These are phyloP conservation scores for Paramyrothecium roridum DNA, from an alignment of 2,329 filamentous ascomycete genomes.

Conservation along the genomic window DNA sequence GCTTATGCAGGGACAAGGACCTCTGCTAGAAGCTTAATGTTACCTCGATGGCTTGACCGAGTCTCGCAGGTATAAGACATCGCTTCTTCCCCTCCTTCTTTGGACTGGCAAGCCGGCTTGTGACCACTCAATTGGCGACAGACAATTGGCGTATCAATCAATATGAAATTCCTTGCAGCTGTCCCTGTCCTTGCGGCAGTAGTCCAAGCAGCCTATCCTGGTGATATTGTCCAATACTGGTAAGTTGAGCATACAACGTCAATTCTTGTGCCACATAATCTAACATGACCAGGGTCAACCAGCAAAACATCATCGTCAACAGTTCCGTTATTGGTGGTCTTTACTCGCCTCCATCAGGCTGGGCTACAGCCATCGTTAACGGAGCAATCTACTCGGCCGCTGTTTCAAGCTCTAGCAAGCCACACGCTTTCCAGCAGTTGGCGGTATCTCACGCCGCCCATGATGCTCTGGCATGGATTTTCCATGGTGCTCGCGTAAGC, in stretches of 20 bases:
- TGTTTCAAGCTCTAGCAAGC: not conserved
- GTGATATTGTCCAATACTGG: conserved; percentile 2
- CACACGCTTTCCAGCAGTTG: conserved; percentile 7
- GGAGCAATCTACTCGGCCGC: not conserved
- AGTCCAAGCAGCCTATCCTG: not conserved
- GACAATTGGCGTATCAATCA: not conserved
- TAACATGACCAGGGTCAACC: not conserved
- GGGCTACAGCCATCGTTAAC: not conserved
- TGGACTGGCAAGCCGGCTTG: not conserved
- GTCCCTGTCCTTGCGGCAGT: not conserved
- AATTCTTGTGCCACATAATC: not conserved
- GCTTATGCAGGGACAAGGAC: not conserved
- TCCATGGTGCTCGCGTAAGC: conserved; percentile 5
- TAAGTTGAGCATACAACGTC: not conserved
- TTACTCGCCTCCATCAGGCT: not conserved
- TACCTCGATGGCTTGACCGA: not conserved
- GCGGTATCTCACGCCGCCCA: conserved; percentile 11
- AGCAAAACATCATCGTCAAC: not conserved
- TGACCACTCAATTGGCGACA: not conserved
- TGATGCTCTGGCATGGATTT: conserved; percentile 7
- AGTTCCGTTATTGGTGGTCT: not conserved
- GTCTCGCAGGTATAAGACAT: not conserved
- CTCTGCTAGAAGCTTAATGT: not conserved
- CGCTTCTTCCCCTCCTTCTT: not conserved
- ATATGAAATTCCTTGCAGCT: not conserved